Base-by-base conservation (phyloP, 2,329 filamentous ascomycete species). In the Endothia cerciana region DNA sequence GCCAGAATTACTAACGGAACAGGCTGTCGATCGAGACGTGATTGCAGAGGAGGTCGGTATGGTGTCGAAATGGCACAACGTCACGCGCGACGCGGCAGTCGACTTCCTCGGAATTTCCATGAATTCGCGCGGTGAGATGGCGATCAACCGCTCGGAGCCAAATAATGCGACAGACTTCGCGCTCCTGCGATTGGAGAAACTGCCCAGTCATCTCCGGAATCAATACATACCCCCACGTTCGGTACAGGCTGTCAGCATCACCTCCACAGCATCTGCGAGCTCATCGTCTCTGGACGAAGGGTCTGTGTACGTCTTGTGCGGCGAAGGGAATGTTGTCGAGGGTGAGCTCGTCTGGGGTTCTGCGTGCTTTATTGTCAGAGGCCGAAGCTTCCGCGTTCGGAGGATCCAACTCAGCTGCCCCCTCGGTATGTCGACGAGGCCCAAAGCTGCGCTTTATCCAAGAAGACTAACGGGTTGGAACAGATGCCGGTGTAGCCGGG, bases 121-220 rank as follows among this genome's bases (percentile, higher is more conserved):
- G 60, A 66, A 66, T n/a, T 66, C 64, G 8, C 64, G 64, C 17
- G 64, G 64, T 11, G 64, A 66, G 5, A 62, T 66, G 7, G 64
- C 64, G 6, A 51, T 63, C 38, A 66, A 60, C 45, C 64, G 61
- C 15, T 28, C 60, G 6, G 57, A 43, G 13, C 60, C 64, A 2
- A 55, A 66, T 19, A 63, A 63, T 7, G 60, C 64, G 11, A 66
- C 64, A 4, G 64, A 66, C 19, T 66, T 66, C 2, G 64, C 64
- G 2, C 49, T 66, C 36, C 36, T 66, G 60, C 64, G 64, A 36
- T 38, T 66, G 30, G 25, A 60, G 15, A 58, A n/a, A 25, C 22
- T 66, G 55, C 47, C 64, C n/a, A 38, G n/a, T 2, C 38, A 25
- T 22, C 13, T 60, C 10, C 49, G 55, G 22, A 66, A 66, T 45